phyloP scores from a whole-genome alignment of 2,329 filamentous ascomycete species.

The Epichloe sp. region DNA sequence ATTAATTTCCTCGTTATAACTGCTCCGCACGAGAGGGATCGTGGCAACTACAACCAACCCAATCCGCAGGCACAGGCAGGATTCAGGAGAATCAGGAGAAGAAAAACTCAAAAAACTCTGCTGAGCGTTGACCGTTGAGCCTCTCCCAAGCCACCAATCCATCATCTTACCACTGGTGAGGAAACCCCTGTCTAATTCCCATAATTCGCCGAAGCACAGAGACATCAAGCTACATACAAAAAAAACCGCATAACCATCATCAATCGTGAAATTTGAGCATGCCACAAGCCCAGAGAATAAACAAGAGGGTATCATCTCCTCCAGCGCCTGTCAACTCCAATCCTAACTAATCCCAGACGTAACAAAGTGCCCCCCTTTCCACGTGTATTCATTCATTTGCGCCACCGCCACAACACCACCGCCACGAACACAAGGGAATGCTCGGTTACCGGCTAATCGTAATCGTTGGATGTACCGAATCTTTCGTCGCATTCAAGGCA shows the following conservation, averaged over 20 bases:
- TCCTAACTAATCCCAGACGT: neutral
- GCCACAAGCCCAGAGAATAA: neutral
- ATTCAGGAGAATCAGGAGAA: too few relatives aligned
- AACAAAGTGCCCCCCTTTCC: neutral
- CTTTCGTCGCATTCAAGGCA: slow-evolving; percentile 6
- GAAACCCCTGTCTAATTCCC: too few relatives aligned
- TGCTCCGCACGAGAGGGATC: too few relatives aligned
- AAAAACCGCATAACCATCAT: neutral
- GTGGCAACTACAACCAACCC: too few relatives aligned
- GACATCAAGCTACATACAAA: neutral
- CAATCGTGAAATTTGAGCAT: neutral
- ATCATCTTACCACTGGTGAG: too few relatives aligned
- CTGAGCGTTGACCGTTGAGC: too few relatives aligned
- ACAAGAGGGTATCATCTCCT: slow-evolving; percentile 10
- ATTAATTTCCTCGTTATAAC: too few relatives aligned
- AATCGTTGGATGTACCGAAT: neutral
- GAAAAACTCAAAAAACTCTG: too few relatives aligned
- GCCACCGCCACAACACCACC: neutral
- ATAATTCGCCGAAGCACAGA: too few relatives aligned
- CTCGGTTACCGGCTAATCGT: neutral
- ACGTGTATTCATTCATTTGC: neutral
- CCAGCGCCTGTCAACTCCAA: slow-evolving; percentile 6
- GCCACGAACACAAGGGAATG: neutral
- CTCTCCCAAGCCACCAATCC: too few relatives aligned
- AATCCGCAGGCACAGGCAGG: too few relatives aligned